Evolutionary conservation across 768 basidiomycete species (phyloP), one percentile per base, ranked within the genome.

Genomic region (Kwoniella bestiolae): DNA sequence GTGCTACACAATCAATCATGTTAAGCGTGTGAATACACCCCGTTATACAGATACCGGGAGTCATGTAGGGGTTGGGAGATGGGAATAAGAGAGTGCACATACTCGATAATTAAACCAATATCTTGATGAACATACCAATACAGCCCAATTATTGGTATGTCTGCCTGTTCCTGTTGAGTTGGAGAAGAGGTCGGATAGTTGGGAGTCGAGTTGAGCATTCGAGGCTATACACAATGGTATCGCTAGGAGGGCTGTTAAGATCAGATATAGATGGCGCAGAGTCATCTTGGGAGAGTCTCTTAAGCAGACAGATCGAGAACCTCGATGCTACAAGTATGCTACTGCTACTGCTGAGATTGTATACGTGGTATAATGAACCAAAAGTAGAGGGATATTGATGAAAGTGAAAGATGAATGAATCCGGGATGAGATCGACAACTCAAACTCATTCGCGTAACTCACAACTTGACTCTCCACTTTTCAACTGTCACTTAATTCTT

Each of bases 71-170:
- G n/a, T n/a, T n/a, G n/a, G n/a, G n/a, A 49, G 5, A 51, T 31
- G 26, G 6, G 14, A 26, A 25, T 34, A 3, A 38, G 52, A 47
- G 5, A 41, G 34, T 47, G 0, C 18, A 85, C 89, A 57, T 76
- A 96, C 95, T 46, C 95, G 84, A 77, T 99, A 99, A 79, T 99
- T 99, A 85, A 99, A 99, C 94, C 94, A 97, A 79, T 94, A 95
- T 63, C 94, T 80, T 5, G 94, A 96, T 0, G 96, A 86, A 73
- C 91, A 94, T 3, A 98, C 94, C 35, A 98, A 84, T 5, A 99
- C 94, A 1, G 96, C 96, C 96, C 96, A 99, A 80, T 98, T 98
- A 78, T 98, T 99, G 5, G 95, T 96, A 78, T 96, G 93, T 5
- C 83, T 78, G 5, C 62, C 65, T 14, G 35, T 34, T 29, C 55